Base-by-base conservation (phyloP, 495 filamentous ascomycete species). In the Aspergillus olivimuriae region DNA sequence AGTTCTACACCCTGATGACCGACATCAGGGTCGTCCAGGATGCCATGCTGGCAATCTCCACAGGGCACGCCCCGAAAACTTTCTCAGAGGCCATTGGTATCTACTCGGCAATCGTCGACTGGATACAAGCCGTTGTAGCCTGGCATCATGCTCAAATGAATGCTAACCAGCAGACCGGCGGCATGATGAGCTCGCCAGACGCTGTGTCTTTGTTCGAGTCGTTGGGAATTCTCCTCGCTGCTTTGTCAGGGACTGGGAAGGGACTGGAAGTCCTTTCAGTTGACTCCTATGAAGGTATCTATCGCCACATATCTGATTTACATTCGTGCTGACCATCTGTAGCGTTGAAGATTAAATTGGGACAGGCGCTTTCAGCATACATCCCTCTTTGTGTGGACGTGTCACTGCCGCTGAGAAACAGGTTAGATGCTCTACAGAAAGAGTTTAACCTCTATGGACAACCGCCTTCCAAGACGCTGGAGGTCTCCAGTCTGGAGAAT, bases 21-120 rank as follows among this genome's bases (percentile, higher is more conserved):
- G 71, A 76, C 49, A 69, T 69, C 34, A 61, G 63, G 38, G 57
- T 71, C 55, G 61, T 70, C 12, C 62, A 71, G 42, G 66, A 72
- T 55, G 61, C 66, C 12, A 69, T 70, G 53, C 44, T 70, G 18
- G 59, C 59, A n/a, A 46, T 71, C 14, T 68, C 64, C 4, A 60
- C 63, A 3, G 63, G 66, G 8, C 36, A 39, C 15, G 50, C 66
- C 4, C 63, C 62, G 1, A 54, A 53, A 39, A 55, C 53, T n/a
- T 39, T 52, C 11, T 23, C 53, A 3, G 69, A 73, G 34, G 63
- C 57, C 1, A 54, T 60, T 11, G 53, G 55, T 10, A 62, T 66
- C 9, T 71, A 63, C 43, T 46, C 56, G 17, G 57, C 56, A 1
- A 50, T 58, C 14, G 57, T 59, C 6, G 63, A 70, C 19, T 73